phyloP scores from a whole-genome alignment of 2,329 filamentous ascomycete genomes.

The Laburnicola sp. region DNA sequence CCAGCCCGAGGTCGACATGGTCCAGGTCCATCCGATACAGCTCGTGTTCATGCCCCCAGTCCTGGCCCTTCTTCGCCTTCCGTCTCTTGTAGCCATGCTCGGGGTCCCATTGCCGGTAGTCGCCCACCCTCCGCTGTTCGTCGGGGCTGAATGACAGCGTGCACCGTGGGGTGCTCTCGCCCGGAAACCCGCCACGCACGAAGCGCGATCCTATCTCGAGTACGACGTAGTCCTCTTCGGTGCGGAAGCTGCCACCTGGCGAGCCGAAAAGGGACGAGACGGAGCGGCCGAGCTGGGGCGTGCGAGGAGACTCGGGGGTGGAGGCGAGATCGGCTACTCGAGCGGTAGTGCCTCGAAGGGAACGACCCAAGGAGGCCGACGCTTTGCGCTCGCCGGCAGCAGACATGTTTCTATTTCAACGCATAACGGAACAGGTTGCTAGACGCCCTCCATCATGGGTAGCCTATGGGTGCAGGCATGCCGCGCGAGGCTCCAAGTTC shows the following conservation, averaged over 20 bases:
- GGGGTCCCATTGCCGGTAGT: constrained; percentile 72
- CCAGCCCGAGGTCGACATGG: constrained; percentile 72
- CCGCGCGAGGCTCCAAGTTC: not conserved
- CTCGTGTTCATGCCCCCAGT: constrained; percentile 68
- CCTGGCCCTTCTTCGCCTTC: constrained; percentile 51
- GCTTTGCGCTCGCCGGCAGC: constrained; percentile 37
- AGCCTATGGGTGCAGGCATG: not conserved
- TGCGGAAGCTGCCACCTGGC: constrained; percentile 59
- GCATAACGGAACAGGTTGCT: too few relatives aligned
- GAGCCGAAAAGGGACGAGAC: constrained; percentile 63
- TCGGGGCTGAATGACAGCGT: constrained; percentile 73
- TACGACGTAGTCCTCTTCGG: constrained; percentile 79
- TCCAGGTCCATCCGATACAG: constrained; percentile 79
- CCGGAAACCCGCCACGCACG: constrained; percentile 82
- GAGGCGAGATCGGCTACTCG: constrained; percentile 42
- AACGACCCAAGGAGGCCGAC: constrained; percentile 33
- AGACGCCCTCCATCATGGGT: too few relatives aligned
- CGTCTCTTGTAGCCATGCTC: constrained; percentile 56
- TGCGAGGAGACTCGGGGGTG: constrained; percentile 42
- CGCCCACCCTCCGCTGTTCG: constrained; percentile 74
- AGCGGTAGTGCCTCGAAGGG: constrained; percentile 35
- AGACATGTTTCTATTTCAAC: constrained; percentile 13
- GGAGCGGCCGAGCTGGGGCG: constrained; percentile 58
- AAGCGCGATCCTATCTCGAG: constrained; percentile 81
- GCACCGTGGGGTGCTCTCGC: constrained; percentile 75